These are phyloP conservation scores for Scortechinia acanthostroma DNA, from an alignment of 2,329 filamentous ascomycete species.

Conservation along the genomic window DNA sequence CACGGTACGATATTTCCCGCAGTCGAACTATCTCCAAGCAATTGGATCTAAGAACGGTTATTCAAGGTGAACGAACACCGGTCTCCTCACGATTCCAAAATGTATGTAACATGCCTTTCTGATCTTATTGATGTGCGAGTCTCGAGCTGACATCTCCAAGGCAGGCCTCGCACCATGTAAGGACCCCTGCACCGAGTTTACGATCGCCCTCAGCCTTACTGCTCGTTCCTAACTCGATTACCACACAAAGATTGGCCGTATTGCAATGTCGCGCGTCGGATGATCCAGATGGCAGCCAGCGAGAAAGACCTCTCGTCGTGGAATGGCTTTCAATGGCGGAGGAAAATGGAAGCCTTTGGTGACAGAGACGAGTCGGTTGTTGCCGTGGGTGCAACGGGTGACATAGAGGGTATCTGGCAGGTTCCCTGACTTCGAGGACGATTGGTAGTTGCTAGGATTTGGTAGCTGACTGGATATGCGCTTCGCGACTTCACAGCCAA, in stretches of 20 bases:
- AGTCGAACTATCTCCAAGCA: no score
- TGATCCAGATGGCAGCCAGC: background rate
- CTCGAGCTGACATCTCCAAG: background rate
- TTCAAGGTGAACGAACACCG: slow-evolving; percentile 53
- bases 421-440: no score
- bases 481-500: background rate
- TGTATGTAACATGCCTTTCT: slow-evolving; percentile 16
- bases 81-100: slow-evolving; percentile 59
- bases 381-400: slow-evolving; percentile 39
- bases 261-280: background rate
- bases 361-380: slow-evolving; percentile 41
- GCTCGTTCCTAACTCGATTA: background rate
- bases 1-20: background rate
- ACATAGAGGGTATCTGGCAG: slow-evolving; percentile 52
- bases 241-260: slow-evolving; percentile 2
- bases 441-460: background rate
- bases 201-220: no score
- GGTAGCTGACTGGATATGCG: slow-evolving; percentile 35
- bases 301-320: background rate
- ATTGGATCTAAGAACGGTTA: slow-evolving; percentile 3
- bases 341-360: slow-evolving; percentile 54
- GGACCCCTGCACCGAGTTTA: background rate
- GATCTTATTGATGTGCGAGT: no score
- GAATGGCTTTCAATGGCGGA: slow-evolving; percentile 11
- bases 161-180: slow-evolving; percentile 2